These are phyloP conservation scores for Onygenales sp. DNA, from an alignment of 2,329 filamentous ascomycete species.

Conservation along the genomic window DNA sequence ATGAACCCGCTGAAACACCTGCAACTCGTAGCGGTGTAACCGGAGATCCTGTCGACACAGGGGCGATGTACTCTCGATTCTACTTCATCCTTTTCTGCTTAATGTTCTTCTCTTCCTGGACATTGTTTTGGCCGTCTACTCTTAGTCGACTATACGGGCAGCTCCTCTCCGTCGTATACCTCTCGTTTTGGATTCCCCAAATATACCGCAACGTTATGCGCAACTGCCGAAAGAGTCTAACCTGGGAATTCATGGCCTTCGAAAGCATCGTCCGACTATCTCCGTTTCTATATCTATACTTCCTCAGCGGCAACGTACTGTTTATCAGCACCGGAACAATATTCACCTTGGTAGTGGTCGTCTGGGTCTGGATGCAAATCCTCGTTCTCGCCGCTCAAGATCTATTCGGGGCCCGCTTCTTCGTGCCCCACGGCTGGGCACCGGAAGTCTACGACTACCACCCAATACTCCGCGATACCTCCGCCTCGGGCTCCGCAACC, in stretches of 20 bases:
- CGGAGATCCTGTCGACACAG: conserved; percentile 38
- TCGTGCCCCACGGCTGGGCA: conserved; percentile 59
- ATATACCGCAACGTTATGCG: conserved; percentile 83
- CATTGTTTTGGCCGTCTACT: conserved; percentile 45
- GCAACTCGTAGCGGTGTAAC: conserved; percentile 25
- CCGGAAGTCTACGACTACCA: conserved; percentile 81
- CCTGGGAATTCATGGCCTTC: conserved; percentile 81
- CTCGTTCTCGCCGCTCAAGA: conserved; percentile 72
- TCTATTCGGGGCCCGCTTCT: conserved; percentile 79
- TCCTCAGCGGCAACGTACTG: conserved; percentile 67
- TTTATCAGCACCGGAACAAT: conserved; percentile 61
- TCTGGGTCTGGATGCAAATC: conserved; percentile 84
- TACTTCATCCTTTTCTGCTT: conserved; percentile 50
- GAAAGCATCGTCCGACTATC: conserved; percentile 69
- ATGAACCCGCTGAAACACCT: conserved; percentile 30
- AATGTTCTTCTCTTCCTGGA: conserved; percentile 51
- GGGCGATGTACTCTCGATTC: conserved; percentile 52
- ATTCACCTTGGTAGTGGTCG: conserved; percentile 55
- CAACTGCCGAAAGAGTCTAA: conserved; percentile 83
- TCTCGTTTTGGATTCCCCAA: conserved; percentile 88
- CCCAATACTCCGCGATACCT: conserved; percentile 57
- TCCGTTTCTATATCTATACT: conserved; percentile 80
- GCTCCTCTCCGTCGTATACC: conserved; percentile 59
- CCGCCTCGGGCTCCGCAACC: conserved; percentile 47
- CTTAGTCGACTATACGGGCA: conserved; percentile 50